Percentiles rank a stretch among this genome's conserved stretches.
Evolutionary conservation across 2,329 filamentous ascomycete species (phyloP).

Genomic region (Cladosporium sp.): DNA sequence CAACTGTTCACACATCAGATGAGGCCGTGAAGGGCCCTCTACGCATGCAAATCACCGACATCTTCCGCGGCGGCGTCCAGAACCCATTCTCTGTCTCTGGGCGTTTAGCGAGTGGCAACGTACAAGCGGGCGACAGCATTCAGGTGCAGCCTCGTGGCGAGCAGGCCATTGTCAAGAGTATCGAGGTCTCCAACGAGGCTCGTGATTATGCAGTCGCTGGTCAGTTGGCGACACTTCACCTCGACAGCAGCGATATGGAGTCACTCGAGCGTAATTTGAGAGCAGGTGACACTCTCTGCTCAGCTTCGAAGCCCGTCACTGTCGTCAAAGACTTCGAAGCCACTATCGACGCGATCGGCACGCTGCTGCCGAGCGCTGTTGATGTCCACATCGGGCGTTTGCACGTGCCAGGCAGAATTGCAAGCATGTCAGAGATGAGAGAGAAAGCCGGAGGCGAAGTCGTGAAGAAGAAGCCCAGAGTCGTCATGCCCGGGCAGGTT

Average conservation of each 20-base stretch:
- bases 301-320: slow-evolving; percentile 60
- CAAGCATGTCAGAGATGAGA: slow-evolving; percentile 69
- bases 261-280: slow-evolving; percentile 62
- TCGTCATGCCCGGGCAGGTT: slow-evolving; percentile 77
- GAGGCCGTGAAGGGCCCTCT: slow-evolving; percentile 76
- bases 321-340: slow-evolving; percentile 74
- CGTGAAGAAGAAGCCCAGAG: slow-evolving; percentile 76
- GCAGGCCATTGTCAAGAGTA: slow-evolving; percentile 75
- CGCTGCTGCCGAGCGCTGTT: slow-evolving; percentile 82
- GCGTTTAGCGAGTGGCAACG: slow-evolving; percentile 77
- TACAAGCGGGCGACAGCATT: slow-evolving; percentile 82
- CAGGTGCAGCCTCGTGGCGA: slow-evolving; percentile 80
- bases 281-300: slow-evolving; percentile 83
- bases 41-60: slow-evolving; percentile 82
- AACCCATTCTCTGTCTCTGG: slow-evolving; percentile 85
- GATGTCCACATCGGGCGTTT: slow-evolving; percentile 86
- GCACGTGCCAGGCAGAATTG: slow-evolving; percentile 74
- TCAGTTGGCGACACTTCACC: slow-evolving; percentile 81
- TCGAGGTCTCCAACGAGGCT: slow-evolving; percentile 73
- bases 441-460: slow-evolving; percentile 72
- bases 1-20: slow-evolving; percentile 16
- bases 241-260: slow-evolving; percentile 81
- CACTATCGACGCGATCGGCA: slow-evolving; percentile 87
- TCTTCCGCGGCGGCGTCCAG: slow-evolving; percentile 77
- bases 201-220: slow-evolving; percentile 91